phyloP scores from a whole-genome alignment of 805 yeast species.

The Ogataea trehalophila region DNA sequence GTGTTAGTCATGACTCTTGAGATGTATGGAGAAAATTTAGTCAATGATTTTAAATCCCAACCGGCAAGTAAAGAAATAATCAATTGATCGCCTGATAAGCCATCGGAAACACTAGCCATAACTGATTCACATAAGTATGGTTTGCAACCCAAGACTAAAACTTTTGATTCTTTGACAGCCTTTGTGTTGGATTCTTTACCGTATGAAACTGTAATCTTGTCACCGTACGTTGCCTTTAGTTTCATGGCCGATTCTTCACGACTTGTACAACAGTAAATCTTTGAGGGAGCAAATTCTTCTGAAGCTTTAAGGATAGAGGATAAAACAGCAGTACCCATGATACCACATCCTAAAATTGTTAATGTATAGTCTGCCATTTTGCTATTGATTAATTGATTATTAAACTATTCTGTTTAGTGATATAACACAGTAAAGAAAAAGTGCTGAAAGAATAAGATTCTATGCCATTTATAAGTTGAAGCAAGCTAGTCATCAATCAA shows the following conservation, averaged over 20 bases:
- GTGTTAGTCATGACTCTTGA: conserved; percentile 98
- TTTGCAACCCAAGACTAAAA: conserved; percentile 80
- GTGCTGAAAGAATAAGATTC: no score
- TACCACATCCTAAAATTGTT: conserved; percentile 88
- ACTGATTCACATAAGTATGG: conserved; percentile 71
- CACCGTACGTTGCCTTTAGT: conserved; percentile 46
- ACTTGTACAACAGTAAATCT: conserved; percentile 74
- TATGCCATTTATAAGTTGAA: no score
- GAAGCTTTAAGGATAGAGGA: conserved; percentile 61
- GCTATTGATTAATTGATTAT: no score
- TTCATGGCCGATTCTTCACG: conserved; percentile 46
- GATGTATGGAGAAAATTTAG: conserved; percentile 46
- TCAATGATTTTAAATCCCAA: conserved; percentile 54
- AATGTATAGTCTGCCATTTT: conserved; percentile 30
- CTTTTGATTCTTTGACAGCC: conserved; percentile 61
- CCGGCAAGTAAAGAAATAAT: conserved; percentile 89
- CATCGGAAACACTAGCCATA: conserved; percentile 42
- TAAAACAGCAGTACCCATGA: conserved; percentile 90
- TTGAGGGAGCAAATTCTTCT: conserved; percentile 56
- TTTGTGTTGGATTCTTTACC: conserved; percentile 43
- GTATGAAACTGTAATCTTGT: conserved; percentile 46
- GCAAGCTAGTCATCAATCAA: no score
- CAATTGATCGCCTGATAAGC: conserved; percentile 33
- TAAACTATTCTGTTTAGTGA: no score
- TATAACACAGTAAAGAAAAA: no score